Base-by-base conservation (phyloP, 108 stramenopile species). In the Cyclotella baltica region DNA sequence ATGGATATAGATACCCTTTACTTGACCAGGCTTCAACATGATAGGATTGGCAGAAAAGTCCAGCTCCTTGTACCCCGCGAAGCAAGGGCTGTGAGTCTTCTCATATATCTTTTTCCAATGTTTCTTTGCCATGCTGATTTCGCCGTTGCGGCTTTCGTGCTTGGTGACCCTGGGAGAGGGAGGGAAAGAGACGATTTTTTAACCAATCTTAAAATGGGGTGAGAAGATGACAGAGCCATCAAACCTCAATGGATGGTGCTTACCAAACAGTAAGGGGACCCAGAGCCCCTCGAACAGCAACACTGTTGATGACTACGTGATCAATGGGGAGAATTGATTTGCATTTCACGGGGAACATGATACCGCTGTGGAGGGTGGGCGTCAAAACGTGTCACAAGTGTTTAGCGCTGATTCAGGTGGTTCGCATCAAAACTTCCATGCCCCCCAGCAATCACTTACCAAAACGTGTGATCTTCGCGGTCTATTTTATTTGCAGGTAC, bases 381-480 rank as follows among this genome's bases (percentile, higher is more conserved):
- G 62, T 25, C 46, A 31, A 38, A 4, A 65, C 6, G 11, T 15
- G 13, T 48, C 16, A 22, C 10, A 67, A 46, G 40, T 34, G 48
- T 25, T n/a, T n/a, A n/a, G n/a, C n/a, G n/a, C n/a, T n/a, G n/a
- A n/a, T n/a, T n/a, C n/a, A 34, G 20, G 38, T 5, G 16, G 37
- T 52, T 8, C 19, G 53, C 43, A 1, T 10, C 55, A 20, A 33
- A 55, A 52, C n/a, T 15, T 34, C 1, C 18, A 19, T 25, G 67
- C 19, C 53, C 1, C 37, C 11, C 9, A n/a, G 34, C 8, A 38
- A 6, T 16, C 43, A 70, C 86, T 66, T 63, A 93, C 89, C 91
- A 96, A 75, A 96, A 96, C 0, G 94, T 93, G 64, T 96, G 94
- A 85, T 96, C 94, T 73, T 96, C 94, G 63, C 89, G 89, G 73